A percentile compares a stretch with the other conserved stretches of the same genome.
Conservation (phyloP, 768 basidiomycete genomes). For the Auricularia cornea region DNA sequence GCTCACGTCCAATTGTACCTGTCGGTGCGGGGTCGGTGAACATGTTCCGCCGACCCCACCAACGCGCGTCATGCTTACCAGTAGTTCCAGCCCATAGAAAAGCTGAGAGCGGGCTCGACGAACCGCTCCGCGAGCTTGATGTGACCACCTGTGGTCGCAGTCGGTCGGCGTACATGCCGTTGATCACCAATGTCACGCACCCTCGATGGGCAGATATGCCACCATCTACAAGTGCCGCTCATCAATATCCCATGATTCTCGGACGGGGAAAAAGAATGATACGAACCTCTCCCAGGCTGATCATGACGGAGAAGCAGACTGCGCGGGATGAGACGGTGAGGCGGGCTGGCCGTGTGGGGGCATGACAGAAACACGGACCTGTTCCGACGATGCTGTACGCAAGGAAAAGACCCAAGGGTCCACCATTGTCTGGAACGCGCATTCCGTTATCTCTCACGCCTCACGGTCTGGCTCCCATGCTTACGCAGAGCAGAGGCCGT, state of each 20-base stretch:
- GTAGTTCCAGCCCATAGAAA: conserved; percentile 37
- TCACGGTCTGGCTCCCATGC: not conserved
- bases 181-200: not conserved
- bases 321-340: conserved; percentile 3
- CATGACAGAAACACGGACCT: conserved; percentile 43
- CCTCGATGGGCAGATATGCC: conserved; percentile 58
- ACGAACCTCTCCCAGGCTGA: conserved; percentile 36
- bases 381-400: conserved; percentile 64
- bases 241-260: conserved; percentile 8
- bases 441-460: not conserved
- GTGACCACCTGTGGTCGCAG: conserved; percentile 53
- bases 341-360: not conserved
- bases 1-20: conserved; percentile 42
- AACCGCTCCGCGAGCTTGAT: conserved; percentile 78
- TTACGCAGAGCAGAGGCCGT: conserved; percentile 41
- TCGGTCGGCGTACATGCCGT: not conserved
- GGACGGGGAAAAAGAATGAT: not conserved
- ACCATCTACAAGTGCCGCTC: conserved; percentile 38
- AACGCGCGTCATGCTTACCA: conserved; percentile 29
- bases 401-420: conserved; percentile 67
- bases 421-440: conserved; percentile 19
- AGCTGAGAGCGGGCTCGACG: conserved; percentile 67
- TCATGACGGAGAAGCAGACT: conserved; percentile 46
- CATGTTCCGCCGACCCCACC: conserved; percentile 14
- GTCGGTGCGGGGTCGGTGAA: conserved; percentile 1